phyloP scores from a whole-genome alignment of 2,329 filamentous ascomycete genomes.

The Pyrenophora tritici-repentis region DNA sequence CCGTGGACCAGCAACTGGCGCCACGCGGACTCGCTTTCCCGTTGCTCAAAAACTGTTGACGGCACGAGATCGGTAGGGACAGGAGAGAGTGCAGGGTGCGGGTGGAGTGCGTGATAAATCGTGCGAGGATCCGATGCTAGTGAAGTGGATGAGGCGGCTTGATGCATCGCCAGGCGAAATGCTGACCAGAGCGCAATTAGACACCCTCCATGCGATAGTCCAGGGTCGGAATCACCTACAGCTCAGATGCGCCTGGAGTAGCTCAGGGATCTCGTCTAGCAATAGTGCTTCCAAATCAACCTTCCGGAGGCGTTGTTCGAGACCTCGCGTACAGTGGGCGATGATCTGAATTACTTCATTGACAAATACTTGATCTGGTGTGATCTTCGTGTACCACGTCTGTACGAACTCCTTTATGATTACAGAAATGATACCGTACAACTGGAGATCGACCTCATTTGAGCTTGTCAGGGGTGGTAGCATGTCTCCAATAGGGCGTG shows the following conservation, averaged over 20 bases:
- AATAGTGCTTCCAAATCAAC: slow-evolving; percentile 82
- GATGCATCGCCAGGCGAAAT: slow-evolving; percentile 69
- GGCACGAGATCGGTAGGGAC: slow-evolving; percentile 65
- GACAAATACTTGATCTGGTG: slow-evolving; percentile 84
- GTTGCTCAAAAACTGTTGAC: slow-evolving; percentile 63
- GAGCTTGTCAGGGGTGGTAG: slow-evolving; percentile 91
- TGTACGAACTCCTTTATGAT: slow-evolving; percentile 89
- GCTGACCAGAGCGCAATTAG: slow-evolving; percentile 57
- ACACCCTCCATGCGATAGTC: slow-evolving; percentile 21
- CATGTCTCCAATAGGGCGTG: slow-evolving; percentile 74
- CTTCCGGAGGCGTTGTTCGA: slow-evolving; percentile 83
- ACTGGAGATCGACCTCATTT: slow-evolving; percentile 88
- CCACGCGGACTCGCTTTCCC: slow-evolving; percentile 79
- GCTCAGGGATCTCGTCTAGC: slow-evolving; percentile 83
- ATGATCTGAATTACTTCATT: slow-evolving; percentile 88
- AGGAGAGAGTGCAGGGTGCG: slow-evolving; percentile 79
- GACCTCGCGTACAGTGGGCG: slow-evolving; percentile 83
- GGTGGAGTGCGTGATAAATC: slow-evolving; percentile 82
- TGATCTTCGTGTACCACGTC: slow-evolving; percentile 92
- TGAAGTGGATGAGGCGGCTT: slow-evolving; percentile 62
- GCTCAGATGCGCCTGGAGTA: slow-evolving; percentile 78
- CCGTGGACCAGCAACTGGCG: slow-evolving; percentile 86
- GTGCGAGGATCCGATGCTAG: slow-evolving; percentile 66
- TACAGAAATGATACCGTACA: slow-evolving; percentile 90
- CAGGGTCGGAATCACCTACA: slow-evolving; percentile 59